A percentile compares a stretch with the other conserved stretches of the same genome.
Conservation (phyloP, 768 basidiomycete species). For the Pulveroboletus ravenelii region DNA sequence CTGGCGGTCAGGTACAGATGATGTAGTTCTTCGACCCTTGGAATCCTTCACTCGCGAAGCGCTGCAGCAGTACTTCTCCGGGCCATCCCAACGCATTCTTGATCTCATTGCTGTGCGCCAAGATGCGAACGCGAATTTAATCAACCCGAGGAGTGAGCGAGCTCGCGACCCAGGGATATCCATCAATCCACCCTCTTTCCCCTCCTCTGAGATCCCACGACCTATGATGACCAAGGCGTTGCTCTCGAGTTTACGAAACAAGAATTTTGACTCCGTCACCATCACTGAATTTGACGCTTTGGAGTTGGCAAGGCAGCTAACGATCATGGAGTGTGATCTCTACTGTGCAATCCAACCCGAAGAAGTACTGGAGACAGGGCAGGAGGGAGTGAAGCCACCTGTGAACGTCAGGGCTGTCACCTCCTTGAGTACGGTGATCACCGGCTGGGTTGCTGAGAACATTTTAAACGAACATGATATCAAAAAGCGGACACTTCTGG, state of each 20-base stretch:
- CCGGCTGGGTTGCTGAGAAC: conserved; percentile 94
- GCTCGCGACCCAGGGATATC: conserved; percentile 73
- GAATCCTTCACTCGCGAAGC: conserved; percentile 60
- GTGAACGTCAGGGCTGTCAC: conserved; percentile 79
- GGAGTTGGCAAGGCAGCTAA: conserved; percentile 90
- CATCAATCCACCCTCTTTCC: conserved; percentile 52
- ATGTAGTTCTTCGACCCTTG: conserved; percentile 53
- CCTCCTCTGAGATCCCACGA: conserved; percentile 70
- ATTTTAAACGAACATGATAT: conserved; percentile 87
- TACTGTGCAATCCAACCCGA: conserved; percentile 85
- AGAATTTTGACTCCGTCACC: conserved; percentile 54
- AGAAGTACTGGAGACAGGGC: conserved; percentile 82
- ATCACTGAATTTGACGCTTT: conserved; percentile 91
- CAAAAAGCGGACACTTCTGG: conserved; percentile 70
- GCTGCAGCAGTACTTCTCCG: conserved; percentile 57
- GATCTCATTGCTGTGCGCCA: conserved; percentile 59
- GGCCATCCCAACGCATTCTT: conserved; percentile 66
- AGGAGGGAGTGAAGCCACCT: conserved; percentile 59
- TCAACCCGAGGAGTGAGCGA: conserved; percentile 59
- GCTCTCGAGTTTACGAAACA: conserved; percentile 60
- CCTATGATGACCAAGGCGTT: conserved; percentile 82
- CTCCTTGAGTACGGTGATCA: conserved; percentile 85
- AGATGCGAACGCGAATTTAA: conserved; percentile 41
- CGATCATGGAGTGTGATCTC: conserved; percentile 86
- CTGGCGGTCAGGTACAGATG: conserved; percentile 79